These are phyloP conservation scores for Phytophthora brassicae DNA, from an alignment of 352 stramenopile genomes.

Conservation along the genomic window DNA sequence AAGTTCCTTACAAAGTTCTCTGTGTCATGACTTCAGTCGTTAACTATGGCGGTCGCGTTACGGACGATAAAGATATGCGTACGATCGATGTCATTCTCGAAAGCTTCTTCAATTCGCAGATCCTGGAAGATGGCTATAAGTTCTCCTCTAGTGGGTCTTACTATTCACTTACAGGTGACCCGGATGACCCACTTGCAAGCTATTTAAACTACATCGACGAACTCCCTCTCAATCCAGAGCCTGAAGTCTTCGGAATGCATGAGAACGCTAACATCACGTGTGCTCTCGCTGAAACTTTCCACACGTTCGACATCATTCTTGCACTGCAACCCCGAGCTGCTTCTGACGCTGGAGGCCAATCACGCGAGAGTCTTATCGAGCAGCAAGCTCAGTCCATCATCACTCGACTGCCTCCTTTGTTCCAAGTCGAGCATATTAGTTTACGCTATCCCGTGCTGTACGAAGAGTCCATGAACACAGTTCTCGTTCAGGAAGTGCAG, in stretches of 20 bases:
- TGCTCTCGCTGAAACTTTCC: constrained; percentile 87
- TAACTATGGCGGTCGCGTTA: constrained; percentile 94
- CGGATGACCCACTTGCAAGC: constrained; percentile 60
- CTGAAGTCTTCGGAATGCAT: constrained; percentile 94
- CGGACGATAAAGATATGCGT: constrained; percentile 93
- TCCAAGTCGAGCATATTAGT: constrained; percentile 80
- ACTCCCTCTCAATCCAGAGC: constrained; percentile 88
- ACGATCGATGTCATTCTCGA: constrained; percentile 90
- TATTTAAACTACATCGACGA: constrained; percentile 95
- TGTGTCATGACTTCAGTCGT: constrained; percentile 94
- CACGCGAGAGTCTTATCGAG: constrained; percentile 76
- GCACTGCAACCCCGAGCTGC: constrained; percentile 79
- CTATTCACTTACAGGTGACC: constrained; percentile 75
- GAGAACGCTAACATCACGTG: constrained; percentile 94
- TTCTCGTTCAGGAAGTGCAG: constrained; percentile 88
- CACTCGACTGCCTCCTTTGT: constrained; percentile 52
- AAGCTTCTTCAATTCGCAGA: constrained; percentile 85
- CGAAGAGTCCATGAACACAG: constrained; percentile 95
- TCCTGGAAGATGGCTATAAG: constrained; percentile 76
- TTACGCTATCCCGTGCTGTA: constrained; percentile 90
- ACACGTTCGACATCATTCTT: constrained; percentile 86
- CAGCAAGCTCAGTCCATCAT: constrained; percentile 76
- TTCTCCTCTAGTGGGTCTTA: constrained; percentile 89
- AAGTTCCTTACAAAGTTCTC: constrained; percentile 88
- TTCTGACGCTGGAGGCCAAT: constrained; percentile 58